Evolutionary conservation across 2,329 filamentous ascomycete species (phyloP).

Genomic region (Aspergillus sp.): DNA sequence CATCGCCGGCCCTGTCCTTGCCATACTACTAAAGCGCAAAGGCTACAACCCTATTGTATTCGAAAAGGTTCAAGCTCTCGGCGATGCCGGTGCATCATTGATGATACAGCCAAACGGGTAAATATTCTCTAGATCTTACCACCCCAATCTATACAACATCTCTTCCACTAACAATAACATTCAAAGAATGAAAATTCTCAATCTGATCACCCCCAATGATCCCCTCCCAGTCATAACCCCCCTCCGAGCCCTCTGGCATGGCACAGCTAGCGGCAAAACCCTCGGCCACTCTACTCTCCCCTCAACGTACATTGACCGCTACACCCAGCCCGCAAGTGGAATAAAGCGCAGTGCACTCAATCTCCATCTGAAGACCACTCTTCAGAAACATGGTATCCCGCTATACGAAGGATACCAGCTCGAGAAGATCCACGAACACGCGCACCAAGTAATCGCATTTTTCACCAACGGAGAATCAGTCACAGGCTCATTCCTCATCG

Average conservation of each 20-base stretch:
- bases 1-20: constrained; percentile 7
- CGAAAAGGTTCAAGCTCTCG: constrained; percentile 5
- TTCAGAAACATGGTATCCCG: not conserved
- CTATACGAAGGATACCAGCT: constrained; percentile 6
- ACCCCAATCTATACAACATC: not conserved
- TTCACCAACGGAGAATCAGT: not conserved
- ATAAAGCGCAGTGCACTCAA: not conserved
- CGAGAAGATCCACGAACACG: not conserved
- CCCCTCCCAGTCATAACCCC: not conserved
- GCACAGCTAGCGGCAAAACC: not conserved
- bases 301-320: not conserved
- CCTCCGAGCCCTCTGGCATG: constrained; percentile 1
- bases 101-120: constrained; percentile 10
- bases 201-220: accelerated
- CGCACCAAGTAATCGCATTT: not conserved
- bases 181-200: constrained; percentile 5
- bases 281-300: not conserved
- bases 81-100: constrained; percentile 11
- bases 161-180: not conserved
- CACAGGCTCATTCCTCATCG: constrained; percentile 7
- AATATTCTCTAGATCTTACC: too few relatives aligned
- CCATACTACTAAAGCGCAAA: not conserved
- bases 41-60: constrained; percentile 9
- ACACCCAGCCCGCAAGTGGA: not conserved
- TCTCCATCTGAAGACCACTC: not conserved